Conservation (phyloP, 2,329 filamentous ascomycete species). For the Cercospora citrullina region DNA sequence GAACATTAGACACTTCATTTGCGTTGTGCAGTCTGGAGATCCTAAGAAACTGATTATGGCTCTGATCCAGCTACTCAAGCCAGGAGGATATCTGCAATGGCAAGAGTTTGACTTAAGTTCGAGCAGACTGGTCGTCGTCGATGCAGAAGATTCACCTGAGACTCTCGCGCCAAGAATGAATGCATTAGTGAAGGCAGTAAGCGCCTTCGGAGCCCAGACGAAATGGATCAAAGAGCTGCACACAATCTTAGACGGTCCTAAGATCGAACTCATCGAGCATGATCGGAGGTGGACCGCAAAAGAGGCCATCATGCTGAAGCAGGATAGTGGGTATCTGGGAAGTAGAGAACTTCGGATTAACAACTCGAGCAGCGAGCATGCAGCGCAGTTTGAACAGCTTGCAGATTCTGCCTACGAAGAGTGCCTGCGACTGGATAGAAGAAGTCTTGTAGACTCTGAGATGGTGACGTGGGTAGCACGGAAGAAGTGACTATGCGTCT, state of each 20-base stretch:
- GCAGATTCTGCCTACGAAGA: not conserved
- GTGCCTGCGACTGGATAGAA: not conserved
- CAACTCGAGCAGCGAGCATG: not conserved
- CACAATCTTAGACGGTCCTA: not conserved
- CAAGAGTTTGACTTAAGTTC: not conserved
- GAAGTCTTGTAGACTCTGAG: not conserved
- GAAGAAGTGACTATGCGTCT: not conserved
- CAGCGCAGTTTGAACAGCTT: not conserved
- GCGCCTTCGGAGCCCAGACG: not conserved
- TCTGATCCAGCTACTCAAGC: constrained; percentile 3
- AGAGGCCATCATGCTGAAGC: not conserved
- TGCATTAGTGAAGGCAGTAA: not conserved
- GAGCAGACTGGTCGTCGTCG: not conserved
- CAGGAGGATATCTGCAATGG: constrained; percentile 15
- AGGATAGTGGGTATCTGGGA: not conserved
- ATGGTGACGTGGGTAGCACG: constrained; percentile 7
- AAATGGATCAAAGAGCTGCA: not conserved
- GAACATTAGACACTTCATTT: constrained; percentile 8
- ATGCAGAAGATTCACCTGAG: not conserved
- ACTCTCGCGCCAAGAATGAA: not conserved
- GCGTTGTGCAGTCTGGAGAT: not conserved
- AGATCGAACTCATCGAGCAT: not conserved
- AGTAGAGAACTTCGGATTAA: not conserved
- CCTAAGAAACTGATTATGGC: not conserved
- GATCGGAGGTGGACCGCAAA: not conserved